Evolutionary conservation across 768 basidiomycete genomes (phyloP), one percentile per base, ranked within the genome.

Genomic region (Pilatotrama ljubarskyi): DNA sequence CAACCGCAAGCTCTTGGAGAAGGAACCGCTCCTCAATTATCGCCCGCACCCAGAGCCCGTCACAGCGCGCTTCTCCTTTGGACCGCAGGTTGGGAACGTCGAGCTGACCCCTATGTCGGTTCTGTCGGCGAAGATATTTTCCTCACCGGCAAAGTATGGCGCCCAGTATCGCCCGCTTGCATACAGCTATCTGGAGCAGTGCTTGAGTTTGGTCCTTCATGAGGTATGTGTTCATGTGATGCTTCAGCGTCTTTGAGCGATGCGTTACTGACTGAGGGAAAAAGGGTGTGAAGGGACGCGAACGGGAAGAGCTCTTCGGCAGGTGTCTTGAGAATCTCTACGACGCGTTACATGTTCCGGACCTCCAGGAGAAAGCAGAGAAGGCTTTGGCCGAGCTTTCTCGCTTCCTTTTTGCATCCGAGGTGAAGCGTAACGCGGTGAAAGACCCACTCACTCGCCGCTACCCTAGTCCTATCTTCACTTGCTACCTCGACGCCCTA

Each of bases 1-100:
- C 49, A 99, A 98, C 73, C 82, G 97, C 25, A 84, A 91, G 40
- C 79, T 98, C 59, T 77, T 97, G 58, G 84, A 87, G 58, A 88
- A 90, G 62, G 90, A 95, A 49, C 90, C 92, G 0, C 72, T 83
- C 20, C 75, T 99, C 51, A 81, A 82, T 37, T 96, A 87, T 72
- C 82, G 81, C 11, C 78, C 87, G 48, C 82, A 85, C 63, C 86
- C 87, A 0, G 84, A 91, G 35, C 80, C 88, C 1, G 85, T 93
- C 1, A 86, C 82, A 65, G 76, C 92, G 44, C 73, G 82, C 0
- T 75, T 98, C 40, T 87, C 88, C 6, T 95, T 98, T 66, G 82
- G 82, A 20, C 90, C 89, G 17, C 82, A 80, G 35, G 69, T 75
- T 15, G 83, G 87, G 64, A 80, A 74, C 58, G 78, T 97, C 29